A percentile compares a stretch with the other conserved stretches of the same genome.
phyloP scores from a whole-genome alignment of 768 basidiomycete genomes.

The Rhodotorula kratochvilovae region DNA sequence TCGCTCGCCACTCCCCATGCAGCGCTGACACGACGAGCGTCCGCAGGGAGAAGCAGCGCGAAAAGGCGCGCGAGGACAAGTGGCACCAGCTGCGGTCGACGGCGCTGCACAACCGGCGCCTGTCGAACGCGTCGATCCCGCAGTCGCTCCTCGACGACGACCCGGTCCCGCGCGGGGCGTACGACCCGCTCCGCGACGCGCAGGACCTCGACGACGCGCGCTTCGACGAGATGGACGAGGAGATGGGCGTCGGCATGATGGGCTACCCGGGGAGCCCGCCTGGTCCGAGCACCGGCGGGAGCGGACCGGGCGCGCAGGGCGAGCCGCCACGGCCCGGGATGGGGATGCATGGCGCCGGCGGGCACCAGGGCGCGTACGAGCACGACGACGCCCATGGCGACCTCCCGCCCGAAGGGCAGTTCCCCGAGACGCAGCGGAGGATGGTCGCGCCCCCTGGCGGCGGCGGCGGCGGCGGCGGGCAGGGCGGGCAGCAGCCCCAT shows the following conservation, averaged over 20 bases:
- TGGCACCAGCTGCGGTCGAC: constrained; percentile 72
- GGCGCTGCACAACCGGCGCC: constrained; percentile 35
- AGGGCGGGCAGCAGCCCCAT: constrained; percentile 59
- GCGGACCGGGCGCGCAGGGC: not conserved
- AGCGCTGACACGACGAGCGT: not conserved
- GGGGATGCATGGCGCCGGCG: not conserved
- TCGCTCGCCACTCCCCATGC: no score
- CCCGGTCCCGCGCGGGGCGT: constrained; percentile 33
- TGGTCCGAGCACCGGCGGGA: not conserved
- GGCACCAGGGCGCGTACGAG: constrained; percentile 28
- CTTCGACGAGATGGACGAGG: constrained; percentile 41
- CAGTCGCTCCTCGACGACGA: constrained; percentile 19
- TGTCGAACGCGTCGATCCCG: not conserved
- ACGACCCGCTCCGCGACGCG: constrained; percentile 30
- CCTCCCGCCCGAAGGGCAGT: constrained; percentile 32
- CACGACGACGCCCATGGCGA: not conserved
- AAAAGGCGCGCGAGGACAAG: constrained; percentile 74
- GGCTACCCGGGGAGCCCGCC: not conserved
- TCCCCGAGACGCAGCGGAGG: constrained; percentile 34
- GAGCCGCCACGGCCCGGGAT: not conserved
- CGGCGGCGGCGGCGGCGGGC: no score
- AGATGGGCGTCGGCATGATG: constrained; percentile 25
- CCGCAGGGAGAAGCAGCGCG: constrained; percentile 77
- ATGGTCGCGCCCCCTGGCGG: constrained; percentile 39
- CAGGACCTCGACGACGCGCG: constrained; percentile 26